Percentiles rank a stretch among this genome's conserved stretches.
These are phyloP conservation scores for Xylariaceae sp. DNA, from an alignment of 2,329 filamentous ascomycete genomes.

Conservation along the genomic window DNA sequence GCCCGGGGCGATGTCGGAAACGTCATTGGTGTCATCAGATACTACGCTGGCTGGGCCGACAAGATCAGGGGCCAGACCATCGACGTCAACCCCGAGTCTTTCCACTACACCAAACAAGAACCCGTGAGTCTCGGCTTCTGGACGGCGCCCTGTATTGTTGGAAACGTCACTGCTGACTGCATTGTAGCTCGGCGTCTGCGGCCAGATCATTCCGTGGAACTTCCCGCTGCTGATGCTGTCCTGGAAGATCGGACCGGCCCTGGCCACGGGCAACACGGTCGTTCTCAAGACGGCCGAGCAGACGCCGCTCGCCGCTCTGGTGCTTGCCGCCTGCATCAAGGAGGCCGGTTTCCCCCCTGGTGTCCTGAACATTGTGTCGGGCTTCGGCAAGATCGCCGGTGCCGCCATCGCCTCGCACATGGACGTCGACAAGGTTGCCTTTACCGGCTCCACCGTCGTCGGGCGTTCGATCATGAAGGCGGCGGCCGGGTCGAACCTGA, in stretches of 20 bases:
- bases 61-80: conserved; percentile 86
- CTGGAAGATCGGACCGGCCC: conserved; percentile 75
- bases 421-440: conserved; percentile 76
- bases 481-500: conserved; percentile 67
- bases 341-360: conserved; percentile 73
- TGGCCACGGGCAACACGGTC: conserved; percentile 65
- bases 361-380: conserved; percentile 70
- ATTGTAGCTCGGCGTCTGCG: conserved; percentile 44
- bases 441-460: conserved; percentile 69
- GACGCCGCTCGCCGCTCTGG: conserved; percentile 62
- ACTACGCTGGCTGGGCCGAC: conserved; percentile 87
- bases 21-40: conserved; percentile 66
- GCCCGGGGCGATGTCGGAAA: conserved; percentile 67
- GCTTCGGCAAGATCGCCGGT: conserved; percentile 71
- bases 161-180: too few relatives aligned
- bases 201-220: conserved; percentile 87
- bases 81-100: conserved; percentile 68
- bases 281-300: conserved; percentile 72
- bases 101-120: conserved; percentile 78
- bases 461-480: conserved; percentile 76
- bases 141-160: too few relatives aligned
- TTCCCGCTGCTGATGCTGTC: conserved; percentile 74
- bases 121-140: conserved; percentile 42
- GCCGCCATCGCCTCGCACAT: conserved; percentile 69
- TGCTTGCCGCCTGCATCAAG: conserved; percentile 58